Conservation (phyloP, 192 early-diverging fungal species). For the Podochytrium sp. region DNA sequence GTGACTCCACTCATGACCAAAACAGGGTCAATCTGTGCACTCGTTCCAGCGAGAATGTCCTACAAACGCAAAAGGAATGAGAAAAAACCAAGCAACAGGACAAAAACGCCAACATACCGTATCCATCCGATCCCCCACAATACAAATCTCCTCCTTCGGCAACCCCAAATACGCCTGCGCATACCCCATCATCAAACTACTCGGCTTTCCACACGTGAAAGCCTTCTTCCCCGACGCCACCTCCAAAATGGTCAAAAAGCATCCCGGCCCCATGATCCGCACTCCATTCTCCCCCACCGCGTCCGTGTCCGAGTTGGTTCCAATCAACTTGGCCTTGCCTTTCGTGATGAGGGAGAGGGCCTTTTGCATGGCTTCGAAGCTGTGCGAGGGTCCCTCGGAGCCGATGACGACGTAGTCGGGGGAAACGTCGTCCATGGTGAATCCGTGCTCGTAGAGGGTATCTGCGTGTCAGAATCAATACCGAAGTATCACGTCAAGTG, state of each 20-base stretch:
- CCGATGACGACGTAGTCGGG: slow-evolving; percentile 67
- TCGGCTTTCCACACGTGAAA: slow-evolving; percentile 57
- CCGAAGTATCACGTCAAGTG: too few species aligned
- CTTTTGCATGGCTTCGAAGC: slow-evolving; percentile 47
- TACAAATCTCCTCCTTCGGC: slow-evolving; percentile 58
- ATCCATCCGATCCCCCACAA: slow-evolving; percentile 69
- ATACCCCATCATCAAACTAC: slow-evolving; percentile 38
- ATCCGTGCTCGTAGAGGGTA: slow-evolving; percentile 60
- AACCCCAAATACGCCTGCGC: slow-evolving; percentile 57
- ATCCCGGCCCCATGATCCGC: slow-evolving; percentile 52
- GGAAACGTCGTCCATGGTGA: slow-evolving; percentile 56
- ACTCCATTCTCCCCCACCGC: slow-evolving; percentile 48
- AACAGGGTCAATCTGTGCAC: slow-evolving; percentile 54
- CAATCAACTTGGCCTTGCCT: slow-evolving; percentile 60
- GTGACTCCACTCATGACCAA: slow-evolving; percentile 62
- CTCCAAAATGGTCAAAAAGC: slow-evolving; percentile 57
- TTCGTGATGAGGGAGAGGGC: slow-evolving; percentile 58
- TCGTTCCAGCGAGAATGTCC: slow-evolving; percentile 58
- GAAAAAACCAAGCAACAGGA: not conserved
- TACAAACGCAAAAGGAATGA: slow-evolving; percentile 2
- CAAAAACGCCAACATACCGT: slow-evolving; percentile 36
- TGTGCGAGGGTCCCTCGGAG: slow-evolving; percentile 50
- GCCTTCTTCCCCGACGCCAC: slow-evolving; percentile 61
- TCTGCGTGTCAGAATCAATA: too few species aligned
- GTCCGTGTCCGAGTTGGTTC: slow-evolving; percentile 62